Evolutionary conservation across 2,329 filamentous ascomycete genomes (phyloP), one percentile per base, ranked within the genome.

Genomic region (Sporothrix protearum): DNA sequence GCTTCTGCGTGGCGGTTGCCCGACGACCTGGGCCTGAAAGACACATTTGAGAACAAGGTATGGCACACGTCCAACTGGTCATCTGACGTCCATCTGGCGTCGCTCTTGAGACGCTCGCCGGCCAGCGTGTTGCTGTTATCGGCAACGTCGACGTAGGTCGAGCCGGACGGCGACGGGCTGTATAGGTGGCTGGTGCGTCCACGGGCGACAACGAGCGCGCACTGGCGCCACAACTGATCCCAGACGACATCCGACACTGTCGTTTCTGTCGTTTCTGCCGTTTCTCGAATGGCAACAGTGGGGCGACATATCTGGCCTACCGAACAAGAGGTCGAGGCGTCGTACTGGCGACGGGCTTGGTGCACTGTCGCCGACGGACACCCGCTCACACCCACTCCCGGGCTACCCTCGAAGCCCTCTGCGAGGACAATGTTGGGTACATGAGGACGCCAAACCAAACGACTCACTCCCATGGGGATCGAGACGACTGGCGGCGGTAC

Each of bases 321-420:
- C 42, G 42, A 12, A 47, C n/a, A 47, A 3, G 42, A 47, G 14
- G 42, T 5, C 42, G 42, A 47, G 42, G 42, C 12, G 42, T 14
- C 14, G 42, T 47, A 47, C 42, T 47, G 42, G 42, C 42, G 42
- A 14, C 42, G 42, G 42, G 2, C 19, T 47, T 6, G 42, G 19
- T 4, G 14, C 42, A 19, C 79, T 90, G 0, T 92, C 89, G 0
- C 88, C 89, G 0, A 14, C 14, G 16, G 12, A 47, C 42, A 16
- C 42, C 42, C 12, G 88, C 14, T 47, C 4, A 47, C 42, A 16
- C 42, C 42, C 12, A 88, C 89, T 0, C 88, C 88, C 88, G 0
- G 89, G 89, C 0, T 92, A 92, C 75, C 75, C 83, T 92, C 4
- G 89, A 91, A 76, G 42, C 88, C 88, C 0, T 80, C 91, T 39